phyloP scores from a whole-genome alignment of 495 filamentous ascomycete species.

The Neurospora sp. region DNA sequence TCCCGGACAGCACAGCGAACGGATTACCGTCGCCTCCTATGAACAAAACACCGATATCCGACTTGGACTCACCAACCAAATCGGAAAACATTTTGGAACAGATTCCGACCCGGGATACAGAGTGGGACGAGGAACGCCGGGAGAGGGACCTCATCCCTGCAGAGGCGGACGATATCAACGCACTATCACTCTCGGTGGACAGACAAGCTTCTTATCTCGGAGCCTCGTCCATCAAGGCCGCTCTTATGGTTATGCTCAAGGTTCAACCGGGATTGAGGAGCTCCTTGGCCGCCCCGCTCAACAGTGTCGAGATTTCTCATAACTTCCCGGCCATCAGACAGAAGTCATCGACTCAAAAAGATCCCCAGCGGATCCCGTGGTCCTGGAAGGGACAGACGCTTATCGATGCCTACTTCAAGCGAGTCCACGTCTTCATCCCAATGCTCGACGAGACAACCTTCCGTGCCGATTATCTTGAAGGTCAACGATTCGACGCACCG shows the following conservation, averaged over 20 bases:
- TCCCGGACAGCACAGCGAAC: constrained; percentile 26
- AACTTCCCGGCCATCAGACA: constrained; percentile 40
- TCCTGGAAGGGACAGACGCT: constrained; percentile 52
- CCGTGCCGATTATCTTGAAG: constrained; percentile 59
- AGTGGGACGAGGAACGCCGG: constrained; percentile 49
- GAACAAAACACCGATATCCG: constrained; percentile 31
- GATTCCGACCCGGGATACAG: constrained; percentile 41
- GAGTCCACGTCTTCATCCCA: constrained; percentile 64
- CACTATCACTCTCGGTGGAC: constrained; percentile 61
- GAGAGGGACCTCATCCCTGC: constrained; percentile 49
- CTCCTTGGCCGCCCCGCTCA: constrained; percentile 44
- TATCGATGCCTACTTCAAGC: constrained; percentile 68
- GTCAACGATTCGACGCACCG: constrained; percentile 54
- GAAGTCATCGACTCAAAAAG: constrained; percentile 32
- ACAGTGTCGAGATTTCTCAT: constrained; percentile 36
- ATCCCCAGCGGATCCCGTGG: constrained; percentile 45
- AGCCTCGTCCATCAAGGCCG: constrained; percentile 72
- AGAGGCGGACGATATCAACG: constrained; percentile 75
- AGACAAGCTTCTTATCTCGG: constrained; percentile 68
- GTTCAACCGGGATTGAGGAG: constrained; percentile 54
- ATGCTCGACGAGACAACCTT: constrained; percentile 70
- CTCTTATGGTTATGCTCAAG: constrained; percentile 71
- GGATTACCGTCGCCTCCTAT: constrained; percentile 34
- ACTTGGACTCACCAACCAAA: constrained; percentile 34
- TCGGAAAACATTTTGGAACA: constrained; percentile 44